Conservation (phyloP, 1,284 basidiomycete species). For the Austroboletus novae-zelandiae region DNA sequence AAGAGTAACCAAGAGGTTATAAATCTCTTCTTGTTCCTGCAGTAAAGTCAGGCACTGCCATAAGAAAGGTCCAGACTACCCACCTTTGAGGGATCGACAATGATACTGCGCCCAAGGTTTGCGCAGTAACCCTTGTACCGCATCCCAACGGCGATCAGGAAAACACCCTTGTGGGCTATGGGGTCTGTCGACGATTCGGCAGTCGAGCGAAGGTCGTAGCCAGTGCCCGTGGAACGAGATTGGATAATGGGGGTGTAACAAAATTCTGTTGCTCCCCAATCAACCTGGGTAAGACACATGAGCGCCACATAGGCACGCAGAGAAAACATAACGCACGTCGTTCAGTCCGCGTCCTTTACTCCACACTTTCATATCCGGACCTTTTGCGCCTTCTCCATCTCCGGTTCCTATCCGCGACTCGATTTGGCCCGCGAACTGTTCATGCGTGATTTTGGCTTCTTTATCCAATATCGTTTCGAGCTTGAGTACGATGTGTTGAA, state of each 20-base stretch:
- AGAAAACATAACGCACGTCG: constrained; percentile 41
- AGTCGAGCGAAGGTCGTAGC: constrained; percentile 87
- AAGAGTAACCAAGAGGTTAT: constrained; percentile 74
- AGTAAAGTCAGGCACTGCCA: constrained; percentile 4
- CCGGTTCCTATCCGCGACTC: constrained; percentile 87
- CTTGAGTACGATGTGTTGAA: constrained; percentile 84
- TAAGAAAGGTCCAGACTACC: not conserved
- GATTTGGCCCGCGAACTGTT: constrained; percentile 79
- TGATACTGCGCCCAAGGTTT: constrained; percentile 90
- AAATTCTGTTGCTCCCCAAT: constrained; percentile 88
- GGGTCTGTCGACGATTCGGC: constrained; percentile 83
- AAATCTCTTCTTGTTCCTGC: constrained; percentile 88
- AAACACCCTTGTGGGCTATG: constrained; percentile 88
- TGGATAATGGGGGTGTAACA: constrained; percentile 96
- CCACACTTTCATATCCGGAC: constrained; percentile 89
- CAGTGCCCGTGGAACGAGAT: constrained; percentile 76
- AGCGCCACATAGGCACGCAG: constrained; percentile 1
- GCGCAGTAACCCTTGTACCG: constrained; percentile 93
- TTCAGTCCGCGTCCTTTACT: constrained; percentile 72
- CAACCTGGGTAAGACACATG: constrained; percentile 52
- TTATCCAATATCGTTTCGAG: constrained; percentile 90
- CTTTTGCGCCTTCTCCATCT: constrained; percentile 70
- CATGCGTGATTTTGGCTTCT: constrained; percentile 88
- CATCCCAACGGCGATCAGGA: constrained; percentile 86
- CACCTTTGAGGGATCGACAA: constrained; percentile 91